These are phyloP conservation scores for Fusarium albidum DNA, from an alignment of 2,329 filamentous ascomycete species.

Conservation along the genomic window DNA sequence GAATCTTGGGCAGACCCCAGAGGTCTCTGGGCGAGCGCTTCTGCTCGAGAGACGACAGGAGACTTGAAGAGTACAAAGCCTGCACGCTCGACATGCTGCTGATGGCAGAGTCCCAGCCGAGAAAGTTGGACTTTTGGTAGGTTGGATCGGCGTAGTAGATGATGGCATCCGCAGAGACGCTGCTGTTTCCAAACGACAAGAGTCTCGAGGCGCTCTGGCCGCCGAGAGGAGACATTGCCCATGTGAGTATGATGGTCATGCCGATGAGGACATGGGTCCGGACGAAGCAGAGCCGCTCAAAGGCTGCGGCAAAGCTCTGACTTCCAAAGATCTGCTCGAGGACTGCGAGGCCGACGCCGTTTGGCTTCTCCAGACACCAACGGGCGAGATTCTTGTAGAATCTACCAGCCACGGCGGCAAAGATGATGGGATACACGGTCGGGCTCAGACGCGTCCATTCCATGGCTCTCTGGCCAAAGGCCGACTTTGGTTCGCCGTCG, in stretches of 20 bases:
- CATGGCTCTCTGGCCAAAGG: background rate
- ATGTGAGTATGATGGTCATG: background rate
- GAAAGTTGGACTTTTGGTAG: conserved; percentile 1
- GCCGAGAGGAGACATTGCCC: conserved; percentile 12
- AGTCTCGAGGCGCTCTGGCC: conserved; percentile 10
- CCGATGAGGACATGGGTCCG: background rate
- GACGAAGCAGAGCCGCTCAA: conserved; percentile 6
- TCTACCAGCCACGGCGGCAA: conserved; percentile 6
- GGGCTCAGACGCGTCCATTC: conserved; percentile 8
- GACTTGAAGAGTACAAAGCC: conserved; percentile 1
- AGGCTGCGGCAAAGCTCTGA: conserved; percentile 14
- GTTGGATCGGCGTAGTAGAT: conserved; percentile 4
- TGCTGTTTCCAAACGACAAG: background rate
- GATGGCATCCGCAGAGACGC: background rate
- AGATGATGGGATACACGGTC: conserved; percentile 15
- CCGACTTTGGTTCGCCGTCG: background rate
- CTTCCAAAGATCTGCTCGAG: conserved; percentile 18
- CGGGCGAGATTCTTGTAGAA: conserved; percentile 16
- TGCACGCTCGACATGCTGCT: background rate
- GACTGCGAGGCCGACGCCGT: conserved; percentile 3
- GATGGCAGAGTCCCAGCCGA: background rate
- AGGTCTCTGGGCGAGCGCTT: conserved; percentile 9
- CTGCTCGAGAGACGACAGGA: conserved; percentile 6
- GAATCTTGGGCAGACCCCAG: conserved; percentile 9
- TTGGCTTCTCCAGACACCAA: conserved; percentile 7